Conservation (phyloP, 371 early-diverging fungal genomes). For the Rhizoclosmatium hyalinum region DNA sequence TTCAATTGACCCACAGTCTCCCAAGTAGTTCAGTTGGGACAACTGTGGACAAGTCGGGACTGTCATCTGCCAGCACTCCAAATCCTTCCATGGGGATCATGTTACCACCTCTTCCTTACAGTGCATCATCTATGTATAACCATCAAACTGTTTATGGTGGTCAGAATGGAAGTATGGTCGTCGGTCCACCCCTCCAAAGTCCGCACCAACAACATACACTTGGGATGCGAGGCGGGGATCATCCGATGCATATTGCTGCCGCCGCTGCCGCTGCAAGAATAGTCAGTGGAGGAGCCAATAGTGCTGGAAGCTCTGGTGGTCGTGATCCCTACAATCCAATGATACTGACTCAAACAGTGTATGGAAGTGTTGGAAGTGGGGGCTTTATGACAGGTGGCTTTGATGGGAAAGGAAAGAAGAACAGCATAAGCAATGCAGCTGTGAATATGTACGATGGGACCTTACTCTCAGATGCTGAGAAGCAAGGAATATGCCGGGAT, state of each 20-base stretch:
- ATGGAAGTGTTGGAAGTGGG: neutral
- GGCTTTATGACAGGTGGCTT: neutral
- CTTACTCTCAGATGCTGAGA: slow-evolving; percentile 30
- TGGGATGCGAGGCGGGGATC: slow-evolving; percentile 31
- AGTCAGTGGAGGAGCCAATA: neutral
- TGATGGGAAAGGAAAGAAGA: slow-evolving; percentile 12
- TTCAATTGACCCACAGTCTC: slow-evolving; percentile 32
- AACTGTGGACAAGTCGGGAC: neutral
- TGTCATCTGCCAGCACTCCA: slow-evolving; percentile 4
- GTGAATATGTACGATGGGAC: slow-evolving; percentile 1
- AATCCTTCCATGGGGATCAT: slow-evolving; percentile 6
- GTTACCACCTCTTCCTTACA: slow-evolving; percentile 19
- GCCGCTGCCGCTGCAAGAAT: slow-evolving; percentile 18
- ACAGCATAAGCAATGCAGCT: neutral
- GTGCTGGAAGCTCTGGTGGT: neutral
- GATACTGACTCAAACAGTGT: neutral
- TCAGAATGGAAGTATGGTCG: neutral
- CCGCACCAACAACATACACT: slow-evolving; percentile 2
- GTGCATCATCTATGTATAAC: slow-evolving; percentile 5
- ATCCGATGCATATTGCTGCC: slow-evolving; percentile 40
- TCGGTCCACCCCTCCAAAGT: neutral
- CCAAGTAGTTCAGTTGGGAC: slow-evolving; percentile 7
- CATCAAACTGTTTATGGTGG: neutral
- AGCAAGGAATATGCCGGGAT: slow-evolving; percentile 34
- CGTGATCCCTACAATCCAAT: neutral